Conservation (phyloP, 345 rosid species). For the Bretschneidera sinensis region DNA sequence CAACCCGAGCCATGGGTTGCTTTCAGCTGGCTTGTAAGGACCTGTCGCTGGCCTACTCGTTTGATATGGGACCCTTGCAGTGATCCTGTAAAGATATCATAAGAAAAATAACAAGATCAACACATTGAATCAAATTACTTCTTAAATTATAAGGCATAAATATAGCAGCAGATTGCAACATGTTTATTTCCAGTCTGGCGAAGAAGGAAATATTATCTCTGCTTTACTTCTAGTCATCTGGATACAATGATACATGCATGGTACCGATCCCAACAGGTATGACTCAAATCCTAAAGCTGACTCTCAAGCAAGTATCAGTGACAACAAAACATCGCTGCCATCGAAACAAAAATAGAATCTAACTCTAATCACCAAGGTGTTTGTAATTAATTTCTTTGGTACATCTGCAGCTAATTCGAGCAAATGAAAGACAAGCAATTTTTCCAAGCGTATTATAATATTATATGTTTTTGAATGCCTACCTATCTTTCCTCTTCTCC, state of each 20-base stretch:
- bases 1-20: constrained; percentile 71
- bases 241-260: too few relatives aligned
- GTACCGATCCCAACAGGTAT: too few relatives aligned
- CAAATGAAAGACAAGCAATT: too few relatives aligned
- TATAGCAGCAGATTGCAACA: not conserved
- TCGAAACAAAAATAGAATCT: too few relatives aligned
- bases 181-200: too few relatives aligned
- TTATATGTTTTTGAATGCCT: constrained; percentile 14
- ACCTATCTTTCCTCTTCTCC: constrained; percentile 93
- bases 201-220: too few relatives aligned
- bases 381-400: not conserved
- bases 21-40: constrained; percentile 36
- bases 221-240: too few relatives aligned
- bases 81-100: constrained; percentile 38
- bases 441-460: too few relatives aligned
- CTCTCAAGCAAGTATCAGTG: too few relatives aligned
- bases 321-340: too few relatives aligned
- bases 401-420: not conserved
- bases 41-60: constrained; percentile 19
- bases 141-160: not conserved
- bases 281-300: too few relatives aligned
- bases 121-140: not conserved
- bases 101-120: constrained; percentile 5
- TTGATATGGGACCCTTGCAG: constrained; percentile 64
- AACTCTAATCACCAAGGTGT: too few relatives aligned